Percentiles rank a stretch among this genome's conserved stretches.
phyloP scores from a whole-genome alignment of 179 eudicot genomes.

The Dionaea muscipula region DNA sequence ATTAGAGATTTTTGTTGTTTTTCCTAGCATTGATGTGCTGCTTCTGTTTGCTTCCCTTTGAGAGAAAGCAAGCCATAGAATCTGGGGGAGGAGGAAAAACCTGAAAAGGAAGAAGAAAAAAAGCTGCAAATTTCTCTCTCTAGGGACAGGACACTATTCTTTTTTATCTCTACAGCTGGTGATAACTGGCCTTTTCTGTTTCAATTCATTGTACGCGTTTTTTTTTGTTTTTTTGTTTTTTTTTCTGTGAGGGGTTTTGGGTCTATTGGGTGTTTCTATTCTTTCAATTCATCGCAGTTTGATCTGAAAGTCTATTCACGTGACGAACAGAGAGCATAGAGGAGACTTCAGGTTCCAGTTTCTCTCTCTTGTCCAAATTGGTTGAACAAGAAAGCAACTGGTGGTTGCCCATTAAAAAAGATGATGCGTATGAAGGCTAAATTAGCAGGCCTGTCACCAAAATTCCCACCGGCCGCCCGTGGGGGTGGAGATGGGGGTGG shows the following conservation, averaged over 20 bases:
- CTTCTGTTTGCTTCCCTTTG: too few relatives aligned
- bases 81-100: too few relatives aligned
- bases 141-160: background rate
- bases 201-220: too few relatives aligned
- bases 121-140: background rate
- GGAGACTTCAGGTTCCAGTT: background rate
- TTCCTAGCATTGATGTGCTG: too few relatives aligned
- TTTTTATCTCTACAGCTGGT: constrained; percentile 1
- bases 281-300: background rate
- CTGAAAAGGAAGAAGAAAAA: too few relatives aligned
- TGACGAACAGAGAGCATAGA: background rate
- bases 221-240: too few relatives aligned
- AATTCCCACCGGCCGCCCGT: constrained; percentile 7
- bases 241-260: too few relatives aligned
- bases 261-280: too few relatives aligned
- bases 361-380: background rate
- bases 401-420: background rate
- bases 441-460: constrained; percentile 25
- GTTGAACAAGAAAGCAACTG: background rate
- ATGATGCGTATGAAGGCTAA: constrained; percentile 56
- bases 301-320: constrained; percentile 7
- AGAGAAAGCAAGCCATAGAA: too few relatives aligned
- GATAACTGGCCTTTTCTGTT: background rate
- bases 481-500: constrained; percentile 1
- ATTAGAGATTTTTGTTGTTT: too few relatives aligned